Conservation (phyloP, 2,329 filamentous ascomycete genomes). For the Metarhizium sp. region DNA sequence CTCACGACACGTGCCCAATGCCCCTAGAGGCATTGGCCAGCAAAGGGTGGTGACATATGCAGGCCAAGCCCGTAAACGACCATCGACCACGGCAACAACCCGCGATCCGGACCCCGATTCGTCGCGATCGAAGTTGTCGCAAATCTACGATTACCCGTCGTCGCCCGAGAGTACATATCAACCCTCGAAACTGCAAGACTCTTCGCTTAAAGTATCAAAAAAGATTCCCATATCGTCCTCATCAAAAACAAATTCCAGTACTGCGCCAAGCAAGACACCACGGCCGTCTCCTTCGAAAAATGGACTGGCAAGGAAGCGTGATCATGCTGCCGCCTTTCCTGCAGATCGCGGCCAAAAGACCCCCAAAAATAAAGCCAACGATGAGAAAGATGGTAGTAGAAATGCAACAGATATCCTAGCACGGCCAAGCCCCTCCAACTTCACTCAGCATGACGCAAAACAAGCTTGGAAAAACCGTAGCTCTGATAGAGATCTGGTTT, state of each 20-base stretch:
- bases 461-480: background rate
- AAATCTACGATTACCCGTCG: background rate
- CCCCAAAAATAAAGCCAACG: background rate
- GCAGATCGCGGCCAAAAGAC: background rate
- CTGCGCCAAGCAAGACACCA: background rate
- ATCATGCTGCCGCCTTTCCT: conserved; percentile 3
- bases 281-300: background rate
- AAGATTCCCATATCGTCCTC: background rate
- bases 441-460: background rate
- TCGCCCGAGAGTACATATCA: background rate
- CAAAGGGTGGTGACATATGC: conserved; percentile 2
- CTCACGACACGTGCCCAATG: conserved; percentile 1
- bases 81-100: background rate
- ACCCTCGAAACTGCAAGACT: background rate
- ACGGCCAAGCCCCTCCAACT: background rate
- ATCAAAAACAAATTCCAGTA: background rate
- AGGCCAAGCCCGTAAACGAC: conserved; percentile 1
- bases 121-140: background rate
- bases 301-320: conserved; percentile 3
- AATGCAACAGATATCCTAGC: background rate
- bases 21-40: background rate
- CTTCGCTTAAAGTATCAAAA: background rate
- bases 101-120: background rate
- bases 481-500: background rate
- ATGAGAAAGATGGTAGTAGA: background rate